These are phyloP conservation scores for Vitis hybrid DNA, from an alignment of 177 flowering plant species.

Conservation along the genomic window DNA sequence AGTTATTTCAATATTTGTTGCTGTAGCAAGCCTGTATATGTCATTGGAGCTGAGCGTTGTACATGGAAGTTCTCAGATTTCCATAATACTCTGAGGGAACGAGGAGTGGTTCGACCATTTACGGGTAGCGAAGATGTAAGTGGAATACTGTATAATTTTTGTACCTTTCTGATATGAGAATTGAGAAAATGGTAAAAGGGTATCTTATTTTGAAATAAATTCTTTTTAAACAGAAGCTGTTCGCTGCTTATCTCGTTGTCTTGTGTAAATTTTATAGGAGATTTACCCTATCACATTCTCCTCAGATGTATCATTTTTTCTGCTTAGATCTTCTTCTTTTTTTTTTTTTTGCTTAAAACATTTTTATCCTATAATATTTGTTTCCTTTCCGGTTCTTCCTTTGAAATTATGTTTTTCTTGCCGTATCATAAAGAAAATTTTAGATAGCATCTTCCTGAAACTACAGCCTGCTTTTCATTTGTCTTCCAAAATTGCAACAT, in stretches of 20 bases:
- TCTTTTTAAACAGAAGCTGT: neutral
- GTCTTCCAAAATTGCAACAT: no score
- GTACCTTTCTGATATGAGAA: neutral
- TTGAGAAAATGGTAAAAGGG: neutral
- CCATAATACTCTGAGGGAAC: constrained; percentile 68
- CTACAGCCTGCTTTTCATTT: no score
- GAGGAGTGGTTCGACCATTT: constrained; percentile 81
- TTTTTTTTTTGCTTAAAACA: no score
- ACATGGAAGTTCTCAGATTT: constrained; percentile 86
- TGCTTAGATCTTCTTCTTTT: no score
- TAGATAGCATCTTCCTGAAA: no score
- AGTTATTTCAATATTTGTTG: constrained; percentile 2
- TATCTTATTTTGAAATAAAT: neutral
- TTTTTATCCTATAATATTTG: no score
- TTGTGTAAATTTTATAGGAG: neutral
- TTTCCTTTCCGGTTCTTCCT: no score
- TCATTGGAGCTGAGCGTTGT: constrained; percentile 82
- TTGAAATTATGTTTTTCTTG: no score
- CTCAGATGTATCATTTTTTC: no score
- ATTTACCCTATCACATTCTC: no score
- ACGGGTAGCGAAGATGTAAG: constrained; percentile 94
- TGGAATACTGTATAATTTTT: constrained; percentile 1
- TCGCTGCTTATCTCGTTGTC: neutral
- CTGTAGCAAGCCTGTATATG: constrained; percentile 93
- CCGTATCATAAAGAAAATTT: no score